Conservation (phyloP, 768 basidiomycete genomes). For the Suillus spraguei region DNA sequence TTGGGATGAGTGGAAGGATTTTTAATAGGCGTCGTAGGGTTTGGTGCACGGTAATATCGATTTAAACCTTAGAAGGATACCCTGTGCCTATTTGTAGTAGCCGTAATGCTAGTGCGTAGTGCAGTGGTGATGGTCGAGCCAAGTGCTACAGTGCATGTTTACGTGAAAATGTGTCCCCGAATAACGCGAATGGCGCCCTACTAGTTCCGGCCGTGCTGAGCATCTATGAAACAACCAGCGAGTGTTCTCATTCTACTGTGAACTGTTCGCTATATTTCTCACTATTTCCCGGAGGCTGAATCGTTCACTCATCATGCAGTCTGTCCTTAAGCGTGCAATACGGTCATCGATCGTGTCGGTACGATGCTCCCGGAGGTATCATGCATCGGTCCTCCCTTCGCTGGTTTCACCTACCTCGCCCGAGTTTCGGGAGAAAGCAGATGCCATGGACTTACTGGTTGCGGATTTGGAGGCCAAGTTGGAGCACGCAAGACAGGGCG, state of each 20-base stretch:
- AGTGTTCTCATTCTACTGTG: neutral
- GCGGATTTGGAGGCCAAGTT: constrained; percentile 63
- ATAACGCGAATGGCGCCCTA: neutral
- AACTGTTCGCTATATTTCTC: neutral
- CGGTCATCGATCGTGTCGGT: constrained; percentile 11
- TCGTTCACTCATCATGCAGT: constrained; percentile 14
- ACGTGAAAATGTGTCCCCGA: neutral
- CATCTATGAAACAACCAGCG: neutral
- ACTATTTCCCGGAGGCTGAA: neutral
- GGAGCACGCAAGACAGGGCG: constrained; percentile 64
- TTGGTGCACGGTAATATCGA: neutral
- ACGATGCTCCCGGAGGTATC: constrained; percentile 45
- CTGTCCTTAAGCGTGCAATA: constrained; percentile 18
- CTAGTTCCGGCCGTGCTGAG: constrained; percentile 8
- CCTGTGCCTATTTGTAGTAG: neutral
- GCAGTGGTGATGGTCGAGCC: neutral
- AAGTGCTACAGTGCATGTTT: neutral
- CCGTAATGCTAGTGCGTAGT: neutral
- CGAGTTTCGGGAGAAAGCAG: constrained; percentile 68
- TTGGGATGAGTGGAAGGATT: constrained; percentile 86
- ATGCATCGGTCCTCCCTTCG: constrained; percentile 76
- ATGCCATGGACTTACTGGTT: constrained; percentile 72
- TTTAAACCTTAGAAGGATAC: neutral
- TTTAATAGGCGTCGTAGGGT: constrained; percentile 41
- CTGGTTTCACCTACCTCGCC: constrained; percentile 67